phyloP scores from a whole-genome alignment of 2,329 filamentous ascomycete genomes.

The Cytospora mali region DNA sequence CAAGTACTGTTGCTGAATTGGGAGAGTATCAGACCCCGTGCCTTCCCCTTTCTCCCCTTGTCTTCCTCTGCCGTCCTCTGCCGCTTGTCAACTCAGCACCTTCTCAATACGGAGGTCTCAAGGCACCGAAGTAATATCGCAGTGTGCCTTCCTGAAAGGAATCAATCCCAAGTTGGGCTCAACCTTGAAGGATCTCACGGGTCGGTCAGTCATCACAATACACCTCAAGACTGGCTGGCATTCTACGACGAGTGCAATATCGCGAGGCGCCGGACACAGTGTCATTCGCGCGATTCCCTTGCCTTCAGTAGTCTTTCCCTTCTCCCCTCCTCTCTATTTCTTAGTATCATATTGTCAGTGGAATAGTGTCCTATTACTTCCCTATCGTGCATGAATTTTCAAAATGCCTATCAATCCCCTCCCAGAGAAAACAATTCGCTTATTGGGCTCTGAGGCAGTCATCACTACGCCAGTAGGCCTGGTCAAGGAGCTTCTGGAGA shows the following conservation, averaged over 20 bases:
- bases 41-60: slow-evolving; percentile 3
- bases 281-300: background rate
- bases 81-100: background rate
- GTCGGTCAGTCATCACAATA: no score
- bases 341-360: background rate
- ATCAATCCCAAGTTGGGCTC: no score
- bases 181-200: no score
- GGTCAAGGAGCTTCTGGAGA: slow-evolving; percentile 78
- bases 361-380: background rate
- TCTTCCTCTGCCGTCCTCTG: slow-evolving; percentile 1
- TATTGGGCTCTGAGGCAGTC: slow-evolving; percentile 62
- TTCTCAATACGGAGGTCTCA: background rate
- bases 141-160: background rate
- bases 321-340: no score
- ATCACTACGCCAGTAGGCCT: slow-evolving; percentile 63
- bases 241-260: no score
- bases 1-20: no score
- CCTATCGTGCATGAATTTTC: background rate
- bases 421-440: slow-evolving; percentile 51
- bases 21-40: no score
- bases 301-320: background rate
- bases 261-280: no score
- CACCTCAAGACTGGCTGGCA: no score
- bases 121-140: background rate
- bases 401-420: slow-evolving; percentile 55